Percentiles rank a stretch among this genome's conserved stretches.
phyloP scores from a whole-genome alignment of 2,329 filamentous ascomycete species.

The Aureobasidium sp. region DNA sequence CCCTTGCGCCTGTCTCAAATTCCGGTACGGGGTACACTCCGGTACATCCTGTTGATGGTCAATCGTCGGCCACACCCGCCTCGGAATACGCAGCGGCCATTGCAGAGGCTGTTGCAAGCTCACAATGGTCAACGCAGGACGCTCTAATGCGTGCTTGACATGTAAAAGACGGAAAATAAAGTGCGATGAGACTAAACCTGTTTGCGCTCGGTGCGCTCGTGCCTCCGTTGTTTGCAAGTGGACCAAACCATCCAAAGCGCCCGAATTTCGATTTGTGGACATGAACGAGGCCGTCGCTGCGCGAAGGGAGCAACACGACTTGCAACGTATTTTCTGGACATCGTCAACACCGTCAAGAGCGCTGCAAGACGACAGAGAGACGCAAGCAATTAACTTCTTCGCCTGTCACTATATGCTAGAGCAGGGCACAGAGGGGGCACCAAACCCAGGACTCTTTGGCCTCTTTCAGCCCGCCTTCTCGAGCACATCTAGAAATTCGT shows the following conservation, averaged over 20 bases:
- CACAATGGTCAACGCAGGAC: background rate
- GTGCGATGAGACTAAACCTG: background rate
- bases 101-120: background rate
- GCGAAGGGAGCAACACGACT: background rate
- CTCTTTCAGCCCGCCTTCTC: background rate
- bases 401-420: background rate
- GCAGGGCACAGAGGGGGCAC: background rate
- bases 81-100: background rate
- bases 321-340: background rate
- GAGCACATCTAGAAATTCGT: background rate
- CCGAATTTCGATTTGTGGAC: background rate
- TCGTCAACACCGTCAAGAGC: background rate
- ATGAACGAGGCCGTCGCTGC: background rate
- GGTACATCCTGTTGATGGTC: background rate
- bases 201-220: background rate
- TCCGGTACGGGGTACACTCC: no score
- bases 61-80: no score
- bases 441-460: background rate
- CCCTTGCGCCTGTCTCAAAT: no score
- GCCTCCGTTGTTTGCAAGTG: background rate
- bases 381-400: background rate
- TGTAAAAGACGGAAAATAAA: constrained; percentile 4
- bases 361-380: background rate
- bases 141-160: background rate
- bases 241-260: background rate